Base-by-base conservation (phyloP, 2,329 filamentous ascomycete species). In the Arthrinium puccinioides region DNA sequence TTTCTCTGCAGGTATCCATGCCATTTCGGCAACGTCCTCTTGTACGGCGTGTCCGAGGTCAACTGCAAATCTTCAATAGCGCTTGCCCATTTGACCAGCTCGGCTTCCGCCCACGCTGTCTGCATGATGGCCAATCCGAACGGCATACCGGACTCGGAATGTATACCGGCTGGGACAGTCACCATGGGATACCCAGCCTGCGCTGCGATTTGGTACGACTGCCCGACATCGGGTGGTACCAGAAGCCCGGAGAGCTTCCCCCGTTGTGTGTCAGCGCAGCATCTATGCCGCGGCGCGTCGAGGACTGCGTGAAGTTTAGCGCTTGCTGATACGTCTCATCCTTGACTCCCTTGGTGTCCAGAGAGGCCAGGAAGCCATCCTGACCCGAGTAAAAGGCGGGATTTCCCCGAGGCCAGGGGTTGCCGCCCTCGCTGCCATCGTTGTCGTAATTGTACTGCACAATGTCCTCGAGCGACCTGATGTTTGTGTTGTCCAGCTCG, bases 151-250 rank as follows among this genome's bases (percentile, higher is more conserved):
- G 68, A 71, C 10, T 54, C 59, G 8, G 57, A 46, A 45, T 72
- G 65, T 6, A 76, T 61, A 2, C 79, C 79, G 0, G 70, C 78
- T 0, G 84, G 84, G 1, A 88, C 53, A 0, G 82, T 85, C 35
- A 87, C 67, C 52, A 84, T 70, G 0, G 83, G 84, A 51, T 87
- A 88, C 0, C 83, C 82, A 5, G 84, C 84, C 59, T 87, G 82
- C 0, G 84, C 84, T 1, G 82, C 79, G 41, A 85, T 74, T 57
- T 85, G 77, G 44, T 77, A 77, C 4, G 74, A 74, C 54, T 84
- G 79, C 0, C 72, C 82, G 4, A 82, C 78, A 50, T 83, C 76
- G 0, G 81, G 68, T 5, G 83, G 83, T 0, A 85, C 79, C 2
- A 89, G 64, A 3, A 88, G 63, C 2, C 73, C 83, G 39, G 77